Evolutionary conservation across 257 asterid genomes (phyloP).

Genomic region (Anisodus acutangulus): DNA sequence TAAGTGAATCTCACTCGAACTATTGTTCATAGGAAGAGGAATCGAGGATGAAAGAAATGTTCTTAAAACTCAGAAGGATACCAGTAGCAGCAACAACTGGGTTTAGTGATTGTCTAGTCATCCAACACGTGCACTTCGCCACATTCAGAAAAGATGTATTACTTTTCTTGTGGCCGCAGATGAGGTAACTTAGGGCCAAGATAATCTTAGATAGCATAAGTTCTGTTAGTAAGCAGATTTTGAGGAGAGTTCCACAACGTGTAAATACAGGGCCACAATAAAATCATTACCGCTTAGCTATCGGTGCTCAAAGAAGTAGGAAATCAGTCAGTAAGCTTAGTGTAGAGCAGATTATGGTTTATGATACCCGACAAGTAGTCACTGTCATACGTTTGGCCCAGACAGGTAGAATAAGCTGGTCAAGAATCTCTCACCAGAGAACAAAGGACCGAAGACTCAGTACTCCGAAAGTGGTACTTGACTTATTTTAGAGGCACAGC

Average conservation of each 20-base stretch:
- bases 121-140: not conserved
- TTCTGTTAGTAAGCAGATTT: not conserved
- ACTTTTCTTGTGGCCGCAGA: not conserved
- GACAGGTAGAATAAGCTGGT: not conserved
- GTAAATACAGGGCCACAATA: not conserved
- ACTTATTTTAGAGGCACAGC: not conserved
- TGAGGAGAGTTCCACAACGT: not conserved
- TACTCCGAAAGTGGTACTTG: not conserved
- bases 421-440: not conserved
- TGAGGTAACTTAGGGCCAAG: constrained; percentile 11
- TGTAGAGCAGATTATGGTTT: not conserved
- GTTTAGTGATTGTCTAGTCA: constrained; percentile 2
- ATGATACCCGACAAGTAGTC: not conserved
- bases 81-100: not conserved
- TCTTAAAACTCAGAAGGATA: not conserved
- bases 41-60: not conserved
- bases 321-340: not conserved
- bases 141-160: not conserved
- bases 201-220: not conserved
- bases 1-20: not conserved
- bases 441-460: not conserved
- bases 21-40: constrained; percentile 8
- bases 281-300: not conserved
- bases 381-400: not conserved
- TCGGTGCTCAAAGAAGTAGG: constrained; percentile 4